Base-by-base conservation (phyloP, 345 rosid species). In the Passiflora organensis region DNA sequence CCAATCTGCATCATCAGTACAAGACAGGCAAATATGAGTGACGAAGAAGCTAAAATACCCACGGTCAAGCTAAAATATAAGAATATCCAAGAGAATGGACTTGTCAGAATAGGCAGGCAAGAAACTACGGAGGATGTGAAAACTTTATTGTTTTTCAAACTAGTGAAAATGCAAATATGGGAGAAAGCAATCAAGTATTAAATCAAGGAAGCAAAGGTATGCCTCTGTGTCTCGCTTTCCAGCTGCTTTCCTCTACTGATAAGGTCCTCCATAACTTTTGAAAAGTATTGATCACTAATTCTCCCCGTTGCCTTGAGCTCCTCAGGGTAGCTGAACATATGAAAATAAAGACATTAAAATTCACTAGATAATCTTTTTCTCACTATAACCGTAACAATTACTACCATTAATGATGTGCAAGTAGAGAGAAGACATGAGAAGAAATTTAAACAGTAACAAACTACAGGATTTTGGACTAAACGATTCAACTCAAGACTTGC, bases 141-240 rank as follows among this genome's bases (percentile, higher is more conserved):
- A 28, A 28, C 3, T 28, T 28, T 8, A 28, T 8, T 28, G 43
- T 15, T 11, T 37, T 37, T 15, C 13, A 41, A 41, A 11, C n/a
- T 41, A 5, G 0, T 41, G 43, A 41, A 41, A 41, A 41, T 41
- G 15, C n/a, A 41, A 41, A 9, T 15, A 41, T 41, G 43, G n/a
- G 1, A 41, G 15, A 49, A 43, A 34, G 62, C 25, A 20, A 41
- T n/a, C 23, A 15, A 48, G 20, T 39, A 19, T 19, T 47, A n/a
- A n/a, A n/a, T n/a, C n/a, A 14, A 48, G 34, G 14, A 51, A 1
- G 42, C 8, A 43, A 22, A 23, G 10, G 20, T 28, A 59, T 74
- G 89, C 99, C 97, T 78, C 55, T 66, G 70, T 25, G 86, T 55
- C 47, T 70, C 85, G 0, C 56, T 79, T 71, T 89, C 94, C 54